A percentile compares a stretch with the other conserved stretches of the same genome.
Evolutionary conservation across 306 rosid genomes (phyloP).

Genomic region (Betula pendula): DNA sequence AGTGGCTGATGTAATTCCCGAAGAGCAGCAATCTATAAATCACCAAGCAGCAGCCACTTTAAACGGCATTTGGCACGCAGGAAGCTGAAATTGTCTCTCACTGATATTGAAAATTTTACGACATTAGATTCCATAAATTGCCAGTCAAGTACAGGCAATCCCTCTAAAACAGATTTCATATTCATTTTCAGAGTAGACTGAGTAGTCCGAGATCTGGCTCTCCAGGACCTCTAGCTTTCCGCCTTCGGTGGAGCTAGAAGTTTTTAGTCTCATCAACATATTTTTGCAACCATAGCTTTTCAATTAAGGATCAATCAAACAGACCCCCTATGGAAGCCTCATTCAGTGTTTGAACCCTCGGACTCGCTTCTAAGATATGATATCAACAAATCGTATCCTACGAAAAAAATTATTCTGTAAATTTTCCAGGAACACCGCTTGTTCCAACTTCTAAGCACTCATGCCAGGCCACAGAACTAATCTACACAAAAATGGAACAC

Average conservation of each 20-base stretch:
- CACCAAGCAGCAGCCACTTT: neutral
- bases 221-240: neutral
- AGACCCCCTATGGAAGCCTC: neutral
- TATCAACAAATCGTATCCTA: neutral
- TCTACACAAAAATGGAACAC: neutral
- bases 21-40: neutral
- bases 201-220: slow-evolving; percentile 2
- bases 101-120: neutral
- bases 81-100: slow-evolving; percentile 3
- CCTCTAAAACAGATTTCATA: neutral
- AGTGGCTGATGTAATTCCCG: neutral
- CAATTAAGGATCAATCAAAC: slow-evolving; percentile 6
- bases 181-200: neutral
- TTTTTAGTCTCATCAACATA: neutral
- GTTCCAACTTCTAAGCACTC: neutral
- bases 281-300: slow-evolving; percentile 5
- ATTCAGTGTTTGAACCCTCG: neutral
- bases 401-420: neutral
- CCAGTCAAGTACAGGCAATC: neutral
- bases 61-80: neutral
- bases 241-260: neutral
- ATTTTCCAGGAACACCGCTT: neutral
- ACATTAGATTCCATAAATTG: neutral
- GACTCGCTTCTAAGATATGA: slow-evolving; percentile 1
- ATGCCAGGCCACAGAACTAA: neutral